Conservation (phyloP, 2,329 filamentous ascomycete genomes). For the Colletotrichum incanum region DNA sequence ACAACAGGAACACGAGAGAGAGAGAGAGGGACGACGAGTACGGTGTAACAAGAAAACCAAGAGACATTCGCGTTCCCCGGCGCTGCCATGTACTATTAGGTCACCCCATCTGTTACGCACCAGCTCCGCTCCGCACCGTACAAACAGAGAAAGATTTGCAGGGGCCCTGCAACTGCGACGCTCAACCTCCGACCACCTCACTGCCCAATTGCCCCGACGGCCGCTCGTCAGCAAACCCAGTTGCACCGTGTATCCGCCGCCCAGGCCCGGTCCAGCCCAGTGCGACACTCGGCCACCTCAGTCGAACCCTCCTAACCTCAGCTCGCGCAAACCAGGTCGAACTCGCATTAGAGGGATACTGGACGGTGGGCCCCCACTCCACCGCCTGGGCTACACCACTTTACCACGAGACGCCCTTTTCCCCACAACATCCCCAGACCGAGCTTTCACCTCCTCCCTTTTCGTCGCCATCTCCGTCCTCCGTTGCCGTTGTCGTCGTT, state of each 20-base stretch:
- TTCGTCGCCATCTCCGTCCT: conserved; percentile 39
- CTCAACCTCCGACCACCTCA: conserved; percentile 20
- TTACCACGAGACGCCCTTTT: conserved; percentile 43
- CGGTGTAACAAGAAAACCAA: conserved; percentile 5
- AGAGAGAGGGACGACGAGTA: conserved; percentile 11
- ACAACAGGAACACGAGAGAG: neutral
- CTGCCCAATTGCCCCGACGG: conserved; percentile 38
- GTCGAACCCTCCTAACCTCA: neutral
- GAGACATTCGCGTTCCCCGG: conserved; percentile 31
- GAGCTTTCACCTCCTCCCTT: conserved; percentile 43
- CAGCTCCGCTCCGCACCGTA: conserved; percentile 21
- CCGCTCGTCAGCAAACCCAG: conserved; percentile 29
- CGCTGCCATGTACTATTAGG: conserved; percentile 31
- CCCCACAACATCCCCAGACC: conserved; percentile 44
- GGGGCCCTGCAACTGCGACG: conserved; percentile 10
- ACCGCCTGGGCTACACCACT: conserved; percentile 43
- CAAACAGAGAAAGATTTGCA: conserved; percentile 19
- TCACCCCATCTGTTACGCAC: conserved; percentile 25
- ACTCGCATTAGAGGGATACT: conserved; percentile 42
- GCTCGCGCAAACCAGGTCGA: conserved; percentile 28
- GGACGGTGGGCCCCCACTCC: conserved; percentile 42
- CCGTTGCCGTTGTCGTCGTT: conserved; percentile 13
- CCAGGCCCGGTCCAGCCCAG: conserved; percentile 32
- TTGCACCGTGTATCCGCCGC: conserved; percentile 40
- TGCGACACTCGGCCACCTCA: conserved; percentile 26